Percentiles rank a stretch among this genome's conserved stretches.
phyloP scores from a whole-genome alignment of 257 asterid species.

The Vinca minor region DNA sequence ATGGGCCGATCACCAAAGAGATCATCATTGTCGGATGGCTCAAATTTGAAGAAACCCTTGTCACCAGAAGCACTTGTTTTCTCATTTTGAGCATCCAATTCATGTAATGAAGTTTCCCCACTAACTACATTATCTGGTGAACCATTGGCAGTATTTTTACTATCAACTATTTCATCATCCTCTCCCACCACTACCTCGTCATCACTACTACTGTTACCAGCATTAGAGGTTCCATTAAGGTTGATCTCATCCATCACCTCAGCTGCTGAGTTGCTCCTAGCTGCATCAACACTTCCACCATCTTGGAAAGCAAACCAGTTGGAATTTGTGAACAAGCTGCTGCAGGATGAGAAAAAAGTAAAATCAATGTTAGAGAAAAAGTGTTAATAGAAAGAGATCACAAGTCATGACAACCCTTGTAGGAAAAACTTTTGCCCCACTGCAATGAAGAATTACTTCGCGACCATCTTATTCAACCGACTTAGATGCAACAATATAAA shows the following conservation, averaged over 20 bases:
- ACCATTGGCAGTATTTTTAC: slow-evolving; percentile 32
- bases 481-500: background rate
- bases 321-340: slow-evolving; percentile 95
- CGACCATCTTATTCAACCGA: too few relatives aligned
- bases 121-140: slow-evolving; percentile 21
- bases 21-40: slow-evolving; percentile 58
- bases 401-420: background rate
- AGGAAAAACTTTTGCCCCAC: background rate
- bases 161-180: slow-evolving; percentile 58
- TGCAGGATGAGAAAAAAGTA: background rate
- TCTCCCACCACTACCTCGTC: slow-evolving; percentile 94
- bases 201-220: slow-evolving; percentile 59
- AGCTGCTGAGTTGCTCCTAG: slow-evolving; percentile 49
- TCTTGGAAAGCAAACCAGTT: slow-evolving; percentile 99
- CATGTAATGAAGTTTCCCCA: slow-evolving; percentile 23
- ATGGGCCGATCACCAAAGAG: slow-evolving; percentile 73
- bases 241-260: slow-evolving; percentile 52
- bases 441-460: too few relatives aligned
- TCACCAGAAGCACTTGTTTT: slow-evolving; percentile 34
- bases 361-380: background rate
- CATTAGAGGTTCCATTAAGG: slow-evolving; percentile 44
- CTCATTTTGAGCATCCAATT: slow-evolving; percentile 20
- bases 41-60: slow-evolving; percentile 52
- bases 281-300: slow-evolving; percentile 42
- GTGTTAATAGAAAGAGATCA: background rate